Evolutionary conservation across 768 basidiomycete species (phyloP).

Genomic region (Jaapia argillacea): DNA sequence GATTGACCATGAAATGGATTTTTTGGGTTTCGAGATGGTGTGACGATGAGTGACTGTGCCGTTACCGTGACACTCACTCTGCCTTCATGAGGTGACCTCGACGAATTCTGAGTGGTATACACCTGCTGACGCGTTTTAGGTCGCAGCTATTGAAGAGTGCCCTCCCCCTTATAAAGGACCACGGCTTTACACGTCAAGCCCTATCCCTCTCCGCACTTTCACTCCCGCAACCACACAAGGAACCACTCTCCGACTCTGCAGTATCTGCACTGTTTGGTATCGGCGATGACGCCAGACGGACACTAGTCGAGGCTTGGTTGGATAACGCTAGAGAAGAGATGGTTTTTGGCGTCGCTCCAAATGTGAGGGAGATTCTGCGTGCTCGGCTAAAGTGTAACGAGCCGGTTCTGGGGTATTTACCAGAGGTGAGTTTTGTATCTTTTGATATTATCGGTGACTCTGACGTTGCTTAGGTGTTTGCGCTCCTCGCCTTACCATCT

Average conservation of each 20-base stretch:
- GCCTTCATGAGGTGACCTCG: no score
- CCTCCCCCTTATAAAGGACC: conserved; percentile 47
- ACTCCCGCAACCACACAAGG: conserved; percentile 38
- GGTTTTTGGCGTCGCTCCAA: conserved; percentile 16
- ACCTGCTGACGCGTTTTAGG: no score
- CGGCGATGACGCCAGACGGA: conserved; percentile 54
- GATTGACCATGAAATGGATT: no score
- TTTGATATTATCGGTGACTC: not conserved
- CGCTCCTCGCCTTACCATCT: conserved; percentile 48
- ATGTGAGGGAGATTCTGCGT: conserved; percentile 41
- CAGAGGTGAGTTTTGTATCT: conserved; percentile 40
- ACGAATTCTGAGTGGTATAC: no score
- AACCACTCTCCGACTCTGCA: conserved; percentile 60
- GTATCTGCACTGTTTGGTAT: conserved; percentile 66
- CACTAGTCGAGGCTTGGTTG: conserved; percentile 66
- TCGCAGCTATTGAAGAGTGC: conserved; percentile 46
- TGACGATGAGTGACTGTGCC: no score
- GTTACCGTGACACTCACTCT: no score
- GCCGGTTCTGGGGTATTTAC: conserved; percentile 51
- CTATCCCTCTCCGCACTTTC: conserved; percentile 54
- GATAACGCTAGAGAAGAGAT: conserved; percentile 53
- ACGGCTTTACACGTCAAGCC: conserved; percentile 70
- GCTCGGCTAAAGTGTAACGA: conserved; percentile 57
- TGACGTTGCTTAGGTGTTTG: conserved; percentile 48
- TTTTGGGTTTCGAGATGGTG: no score